Base-by-base conservation (phyloP, 352 stramenopile genomes). In the Globisporangium cederbergense region DNA sequence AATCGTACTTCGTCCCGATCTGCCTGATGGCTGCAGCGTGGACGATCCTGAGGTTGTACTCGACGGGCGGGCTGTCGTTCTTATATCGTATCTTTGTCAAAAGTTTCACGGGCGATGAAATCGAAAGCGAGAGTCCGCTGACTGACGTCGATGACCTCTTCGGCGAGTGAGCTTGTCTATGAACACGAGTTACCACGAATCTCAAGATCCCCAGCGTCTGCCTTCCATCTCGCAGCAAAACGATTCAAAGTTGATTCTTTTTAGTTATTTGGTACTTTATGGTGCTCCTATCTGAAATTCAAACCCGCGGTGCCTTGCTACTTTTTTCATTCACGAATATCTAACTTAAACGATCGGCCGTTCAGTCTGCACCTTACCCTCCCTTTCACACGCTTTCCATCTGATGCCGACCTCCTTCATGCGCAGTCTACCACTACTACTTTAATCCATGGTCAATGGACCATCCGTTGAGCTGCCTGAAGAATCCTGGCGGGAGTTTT, bases 21-120 rank as follows among this genome's bases (percentile, higher is more conserved):
- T 73, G 88, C 36, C 28, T 88, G 32, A 68, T 93, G 14, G 85
- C 83, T 4, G 57, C 78, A 8, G 69, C 71, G 14, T 95, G 87
- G 87, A 90, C 80, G 10, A 36, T 93, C 3, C 42, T 91, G 46
- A 71, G 83, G 13, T 32, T 95, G 47, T 92, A 92, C 64, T 80
- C 76, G n/a, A 86, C 78, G 7, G 86, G 86, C 30, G 78, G 79
- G 1, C 67, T 95, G 38, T 55, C 56, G 30, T 60, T 68, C 38
- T 13, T 68, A 28, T 64, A 60, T 20, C 56, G 56, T 1, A 5
- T 64, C n/a, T 4, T 50, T 1, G 13, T 32, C 34, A 50, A 13
- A 11, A 7, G 34, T 8, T 18, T 60, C 13, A 51, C 7, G 18
- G 47, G 34, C 5, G 49, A 25, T n/a, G 45, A 13, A 6, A 13